Evolutionary conservation across 2,329 filamentous ascomycete species (phyloP), one percentile per base, ranked within the genome.

Genomic region (Paramyrothecium roridum): DNA sequence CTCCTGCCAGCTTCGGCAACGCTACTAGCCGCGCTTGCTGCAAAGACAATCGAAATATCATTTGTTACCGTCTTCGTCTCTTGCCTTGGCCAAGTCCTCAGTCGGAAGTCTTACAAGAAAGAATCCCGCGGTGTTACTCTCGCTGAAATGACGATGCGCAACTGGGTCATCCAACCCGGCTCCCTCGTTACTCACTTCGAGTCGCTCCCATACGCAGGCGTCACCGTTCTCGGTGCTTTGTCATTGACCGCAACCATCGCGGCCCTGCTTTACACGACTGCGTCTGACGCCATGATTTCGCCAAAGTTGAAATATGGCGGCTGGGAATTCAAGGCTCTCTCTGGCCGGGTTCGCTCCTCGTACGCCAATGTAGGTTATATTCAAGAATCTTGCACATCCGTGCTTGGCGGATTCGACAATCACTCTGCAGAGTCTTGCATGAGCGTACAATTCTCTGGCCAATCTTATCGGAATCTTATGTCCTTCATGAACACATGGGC

Each of bases 11-110:
- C 85, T 0, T 87, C 84, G 2, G 89, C 90, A 0, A 86, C 84
- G 1, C 71, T 90, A 1, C 65, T 93, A 1, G 85, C 84, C n/a
- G 82, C 88, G 0, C 70, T 91, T 2, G 74, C 91, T 37, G 88
- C 90, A 8, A 93, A 93, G 70, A 82, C 87, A 0, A 90, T 93
- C 50, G 90, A 93, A 70, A 67, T 93, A 59, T 85, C 87, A 0
- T 93, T 92, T 64, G 88, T 91, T 3, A 91, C 89, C 0, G 85
- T 90, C 0, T 89, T 91, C 57, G 87, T 93, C 1, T 82, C 87
- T 0, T 89, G 89, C 54, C 67, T 93, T 0, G 90, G 90, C 0
- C 90, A 95, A 67, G 81, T 89, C 0, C 72, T 93, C 17, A 91
- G 84, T n/a, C 79, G 88, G 20, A 76, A 87, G 54, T 87, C 89